Base-by-base conservation (phyloP, 2,329 filamentous ascomycete species). In the Colletotrichum tropicale region DNA sequence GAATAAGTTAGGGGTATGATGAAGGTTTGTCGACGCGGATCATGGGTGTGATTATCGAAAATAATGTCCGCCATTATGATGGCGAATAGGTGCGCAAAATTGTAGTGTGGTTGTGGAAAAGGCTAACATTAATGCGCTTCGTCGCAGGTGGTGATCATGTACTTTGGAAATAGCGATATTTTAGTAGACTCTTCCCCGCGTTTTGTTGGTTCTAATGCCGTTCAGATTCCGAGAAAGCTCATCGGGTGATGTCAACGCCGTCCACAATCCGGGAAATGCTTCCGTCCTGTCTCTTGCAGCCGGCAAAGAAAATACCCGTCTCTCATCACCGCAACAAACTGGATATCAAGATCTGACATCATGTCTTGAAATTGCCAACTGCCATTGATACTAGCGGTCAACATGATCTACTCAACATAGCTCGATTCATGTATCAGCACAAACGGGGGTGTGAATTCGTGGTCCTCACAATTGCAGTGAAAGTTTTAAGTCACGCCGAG, bases 51-150 rank as follows among this genome's bases (percentile, higher is more conserved):
- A n/a, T 48, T 48, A n/a, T 48, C 38, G 18, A n/a, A 48, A n/a
- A 48, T 4, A 9, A 48, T n/a, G 18, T 48, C 38, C 5, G 38
- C 5, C 38, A 48, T 48, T 9, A 48, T 1, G 38, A n/a, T 7
- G 38, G 38, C n/a, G 38, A 48, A 48, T 12, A 48, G 5, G 38
- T 2, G 18, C n/a, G 18, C 38, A 4, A n/a, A n/a, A 1, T n/a
- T 43, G 38, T 12, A 0, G 18, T n/a, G 18, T 48, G 38, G 38
- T 48, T 48, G 38, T 48, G 38, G 38, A 48, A 4, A 48, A 48
- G 38, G 0, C 3, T 10, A 0, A 48, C 10, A 43, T 6, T n/a
- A 0, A 48, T n/a, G 18, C 38, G 38, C 38, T n/a, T n/a, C 4
- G n/a, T 48, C 38, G 2, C 18, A 48, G 18, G 38, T 48, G 38